Conservation (phyloP, 1,139 yeast genomes). For the Candida sanyaensis region DNA sequence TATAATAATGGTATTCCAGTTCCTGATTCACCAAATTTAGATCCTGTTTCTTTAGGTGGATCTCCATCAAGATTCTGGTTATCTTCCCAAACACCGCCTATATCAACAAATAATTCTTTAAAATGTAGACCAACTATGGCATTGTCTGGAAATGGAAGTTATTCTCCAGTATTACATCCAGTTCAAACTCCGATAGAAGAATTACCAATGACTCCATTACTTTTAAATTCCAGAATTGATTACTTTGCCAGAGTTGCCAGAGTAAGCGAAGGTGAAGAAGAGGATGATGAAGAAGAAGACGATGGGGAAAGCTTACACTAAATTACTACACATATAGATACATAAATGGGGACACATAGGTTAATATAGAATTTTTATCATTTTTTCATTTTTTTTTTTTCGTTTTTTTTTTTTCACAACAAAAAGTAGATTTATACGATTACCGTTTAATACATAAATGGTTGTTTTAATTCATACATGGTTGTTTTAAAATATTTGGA, state of each 20-base stretch:
- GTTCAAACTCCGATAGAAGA: slow-evolving; percentile 49
- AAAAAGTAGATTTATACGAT: no score
- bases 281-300: slow-evolving; percentile 11
- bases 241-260: slow-evolving; percentile 11
- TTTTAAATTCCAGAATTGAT: slow-evolving; percentile 22
- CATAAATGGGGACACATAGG: slow-evolving; percentile 1
- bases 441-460: no score
- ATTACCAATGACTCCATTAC: slow-evolving; percentile 50
- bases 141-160: slow-evolving; percentile 22
- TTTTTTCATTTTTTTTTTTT: no score
- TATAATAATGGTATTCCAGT: slow-evolving; percentile 6
- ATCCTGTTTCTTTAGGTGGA: slow-evolving; percentile 54
- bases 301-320: neutral
- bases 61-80: slow-evolving; percentile 60
- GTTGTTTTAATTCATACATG: no score
- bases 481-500: no score
- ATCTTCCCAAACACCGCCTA: slow-evolving; percentile 54
- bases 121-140: slow-evolving; percentile 19
- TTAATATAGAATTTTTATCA: slow-evolving; percentile 1
- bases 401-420: no score
- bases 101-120: slow-evolving; percentile 26
- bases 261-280: slow-evolving; percentile 14
- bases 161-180: slow-evolving; percentile 41
- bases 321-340: neutral
- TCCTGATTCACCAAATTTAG: slow-evolving; percentile 56